Percentiles rank a stretch among this genome's conserved stretches.
Evolutionary conservation across 208 protist genomes (phyloP).

Genomic region (Lotmaria passim): DNA sequence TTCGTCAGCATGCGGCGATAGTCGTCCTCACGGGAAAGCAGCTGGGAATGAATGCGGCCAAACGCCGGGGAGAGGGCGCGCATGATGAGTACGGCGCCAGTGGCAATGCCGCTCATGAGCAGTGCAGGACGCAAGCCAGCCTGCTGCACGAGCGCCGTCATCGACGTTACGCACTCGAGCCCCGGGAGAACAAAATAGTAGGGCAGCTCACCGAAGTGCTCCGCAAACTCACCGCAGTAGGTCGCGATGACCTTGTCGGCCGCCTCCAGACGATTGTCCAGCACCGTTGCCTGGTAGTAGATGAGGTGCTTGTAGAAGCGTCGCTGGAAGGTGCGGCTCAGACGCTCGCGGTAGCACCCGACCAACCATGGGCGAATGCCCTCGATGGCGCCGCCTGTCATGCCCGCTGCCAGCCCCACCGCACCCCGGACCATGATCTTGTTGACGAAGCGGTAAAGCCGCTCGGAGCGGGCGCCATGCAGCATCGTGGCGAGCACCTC

Average conservation of each 20-base stretch:
- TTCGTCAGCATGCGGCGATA: slow-evolving; percentile 83
- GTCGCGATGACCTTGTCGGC: slow-evolving; percentile 82
- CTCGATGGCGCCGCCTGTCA: slow-evolving; percentile 75
- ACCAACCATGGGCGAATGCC: slow-evolving; percentile 83
- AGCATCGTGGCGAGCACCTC: slow-evolving; percentile 73
- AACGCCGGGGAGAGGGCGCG: slow-evolving; percentile 70
- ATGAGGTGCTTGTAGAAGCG: slow-evolving; percentile 81
- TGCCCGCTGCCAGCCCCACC: slow-evolving; percentile 42
- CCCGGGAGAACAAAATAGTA: slow-evolving; percentile 88
- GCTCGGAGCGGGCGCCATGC: slow-evolving; percentile 48
- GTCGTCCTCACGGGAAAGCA: slow-evolving; percentile 77
- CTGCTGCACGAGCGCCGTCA: slow-evolving; percentile 65
- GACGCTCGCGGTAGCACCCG: slow-evolving; percentile 78
- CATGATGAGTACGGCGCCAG: slow-evolving; percentile 58
- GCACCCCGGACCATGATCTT: slow-evolving; percentile 53
- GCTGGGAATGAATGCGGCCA: slow-evolving; percentile 72
- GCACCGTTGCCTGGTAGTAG: slow-evolving; percentile 81
- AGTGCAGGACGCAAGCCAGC: slow-evolving; percentile 49
- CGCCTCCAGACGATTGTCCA: slow-evolving; percentile 78
- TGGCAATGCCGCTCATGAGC: slow-evolving; percentile 56
- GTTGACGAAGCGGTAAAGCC: slow-evolving; percentile 52
- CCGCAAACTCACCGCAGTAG: slow-evolving; percentile 89
- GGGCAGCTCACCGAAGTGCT: slow-evolving; percentile 90
- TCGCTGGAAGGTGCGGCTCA: slow-evolving; percentile 75
- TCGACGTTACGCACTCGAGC: slow-evolving; percentile 64